Evolutionary conservation across 2,329 filamentous ascomycete species (phyloP).

Genomic region (Dothistroma septosporum): DNA sequence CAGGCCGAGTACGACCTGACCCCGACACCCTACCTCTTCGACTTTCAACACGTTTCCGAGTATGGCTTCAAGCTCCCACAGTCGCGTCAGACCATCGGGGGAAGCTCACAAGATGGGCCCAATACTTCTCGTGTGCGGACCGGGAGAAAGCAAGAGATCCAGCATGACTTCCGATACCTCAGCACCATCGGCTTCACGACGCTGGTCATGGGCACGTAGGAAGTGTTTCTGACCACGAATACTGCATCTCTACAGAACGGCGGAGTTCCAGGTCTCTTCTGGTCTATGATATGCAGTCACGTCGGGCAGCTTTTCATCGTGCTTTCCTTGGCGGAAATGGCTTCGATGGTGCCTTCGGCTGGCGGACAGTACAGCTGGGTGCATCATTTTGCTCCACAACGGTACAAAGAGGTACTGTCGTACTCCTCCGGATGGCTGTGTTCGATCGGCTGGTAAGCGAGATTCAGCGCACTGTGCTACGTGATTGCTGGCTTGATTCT

Average conservation of each 20-base stretch:
- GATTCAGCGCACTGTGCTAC: conserved; percentile 42
- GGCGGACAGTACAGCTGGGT: conserved; percentile 35
- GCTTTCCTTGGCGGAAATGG: conserved; percentile 35
- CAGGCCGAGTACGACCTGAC: neutral
- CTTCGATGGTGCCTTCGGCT: conserved; percentile 30
- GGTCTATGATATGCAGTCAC: conserved; percentile 28
- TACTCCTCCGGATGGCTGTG: conserved; percentile 40
- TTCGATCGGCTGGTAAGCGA: conserved; percentile 41
- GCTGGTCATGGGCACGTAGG: conserved; percentile 46
- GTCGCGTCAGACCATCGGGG: neutral
- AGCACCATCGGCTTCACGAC: conserved; percentile 43
- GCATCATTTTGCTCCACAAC: conserved; percentile 43
- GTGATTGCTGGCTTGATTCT: conserved; percentile 46
- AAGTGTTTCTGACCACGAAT: conserved; percentile 21
- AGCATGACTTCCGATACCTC: conserved; percentile 24
- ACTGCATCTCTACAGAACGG: conserved; percentile 26
- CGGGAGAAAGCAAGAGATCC: conserved; percentile 21
- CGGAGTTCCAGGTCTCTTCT: conserved; percentile 30
- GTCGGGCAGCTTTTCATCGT: conserved; percentile 33
- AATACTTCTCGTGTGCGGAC: neutral
- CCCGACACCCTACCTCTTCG: conserved; percentile 5
- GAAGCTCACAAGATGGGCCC: conserved; percentile 5
- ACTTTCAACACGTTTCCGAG: neutral
- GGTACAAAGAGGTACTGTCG: conserved; percentile 42
- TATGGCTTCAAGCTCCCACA: neutral